Conservation (phyloP, 306 rosid genomes). For the Abrus precatorius region DNA sequence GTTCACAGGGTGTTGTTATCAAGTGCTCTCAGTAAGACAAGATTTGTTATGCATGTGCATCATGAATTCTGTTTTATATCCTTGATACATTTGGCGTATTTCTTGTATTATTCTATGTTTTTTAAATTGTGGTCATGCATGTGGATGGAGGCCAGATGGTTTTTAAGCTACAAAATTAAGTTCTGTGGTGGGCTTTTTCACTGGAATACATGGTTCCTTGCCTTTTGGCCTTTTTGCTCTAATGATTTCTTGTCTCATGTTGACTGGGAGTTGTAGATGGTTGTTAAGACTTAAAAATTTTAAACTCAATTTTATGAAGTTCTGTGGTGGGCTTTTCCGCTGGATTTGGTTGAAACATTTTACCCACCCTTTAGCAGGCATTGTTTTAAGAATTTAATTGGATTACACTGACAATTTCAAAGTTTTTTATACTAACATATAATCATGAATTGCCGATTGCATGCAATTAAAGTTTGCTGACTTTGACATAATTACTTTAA, state of each 20-base stretch:
- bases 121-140: not conserved
- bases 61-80: not conserved
- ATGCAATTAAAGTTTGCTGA: no score
- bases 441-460: no score
- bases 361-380: not conserved
- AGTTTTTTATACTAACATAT: no score
- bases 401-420: no score
- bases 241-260: slow-evolving; percentile 26
- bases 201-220: not conserved
- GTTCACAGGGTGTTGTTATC: not conserved
- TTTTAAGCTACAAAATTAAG: no score
- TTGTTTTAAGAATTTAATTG: not conserved
- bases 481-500: no score
- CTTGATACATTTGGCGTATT: slow-evolving; percentile 17
- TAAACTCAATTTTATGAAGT: slow-evolving; percentile 13
- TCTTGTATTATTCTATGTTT: slow-evolving; percentile 4
- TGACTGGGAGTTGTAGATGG: not conserved
- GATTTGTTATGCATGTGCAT: slow-evolving; percentile 17
- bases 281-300: not conserved
- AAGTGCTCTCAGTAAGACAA: slow-evolving; percentile 1
- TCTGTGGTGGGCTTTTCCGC: not conserved
- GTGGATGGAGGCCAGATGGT: slow-evolving; percentile 5
- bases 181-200: no score
- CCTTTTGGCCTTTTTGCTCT: not conserved
- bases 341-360: slow-evolving; percentile 12